A percentile compares a stretch with the other conserved stretches of the same genome.
phyloP scores from a whole-genome alignment of 805 yeast genomes.

The Metschnikowia orientalis region DNA sequence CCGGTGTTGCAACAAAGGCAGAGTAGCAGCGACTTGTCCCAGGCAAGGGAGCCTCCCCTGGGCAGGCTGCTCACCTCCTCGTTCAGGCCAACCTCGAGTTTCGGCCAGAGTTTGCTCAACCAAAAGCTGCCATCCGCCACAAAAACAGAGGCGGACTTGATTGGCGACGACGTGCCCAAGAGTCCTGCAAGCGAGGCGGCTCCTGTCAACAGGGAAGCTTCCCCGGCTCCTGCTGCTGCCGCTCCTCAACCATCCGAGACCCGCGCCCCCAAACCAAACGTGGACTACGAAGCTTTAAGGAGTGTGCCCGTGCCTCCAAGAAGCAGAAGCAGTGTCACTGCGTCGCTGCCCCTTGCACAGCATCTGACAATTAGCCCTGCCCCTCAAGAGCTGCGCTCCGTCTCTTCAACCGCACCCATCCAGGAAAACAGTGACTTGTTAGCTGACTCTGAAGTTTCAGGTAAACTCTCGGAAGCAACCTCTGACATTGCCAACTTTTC shows the following conservation, averaged over 20 bases:
- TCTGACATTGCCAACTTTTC: constrained; percentile 84
- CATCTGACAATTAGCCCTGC: constrained; percentile 1
- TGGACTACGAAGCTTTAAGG: constrained; percentile 50
- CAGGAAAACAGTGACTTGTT: constrained; percentile 44
- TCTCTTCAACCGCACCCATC: constrained; percentile 2
- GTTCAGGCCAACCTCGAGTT: constrained; percentile 79
- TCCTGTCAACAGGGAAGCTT: constrained; percentile 6
- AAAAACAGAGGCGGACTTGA: constrained; percentile 18
- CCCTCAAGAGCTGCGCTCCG: background rate
- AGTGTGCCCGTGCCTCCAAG: constrained; percentile 43
- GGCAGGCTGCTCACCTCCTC: constrained; percentile 34
- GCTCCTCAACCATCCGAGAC: constrained; percentile 22
- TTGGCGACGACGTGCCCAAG: constrained; percentile 31
- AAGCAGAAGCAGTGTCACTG: constrained; percentile 7
- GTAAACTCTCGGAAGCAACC: constrained; percentile 71
- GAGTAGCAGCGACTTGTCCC: constrained; percentile 34
- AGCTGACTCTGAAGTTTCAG: constrained; percentile 58
- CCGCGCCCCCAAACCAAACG: constrained; percentile 10
- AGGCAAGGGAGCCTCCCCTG: constrained; percentile 27
- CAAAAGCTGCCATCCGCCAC: constrained; percentile 19
- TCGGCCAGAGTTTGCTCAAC: constrained; percentile 68
- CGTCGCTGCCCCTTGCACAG: constrained; percentile 6
- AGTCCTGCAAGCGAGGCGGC: constrained; percentile 5
- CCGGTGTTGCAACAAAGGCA: constrained; percentile 22
- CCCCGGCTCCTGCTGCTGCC: constrained; percentile 21